phyloP scores from a whole-genome alignment of 306 rosid species.

The Malus sieversii region DNA sequence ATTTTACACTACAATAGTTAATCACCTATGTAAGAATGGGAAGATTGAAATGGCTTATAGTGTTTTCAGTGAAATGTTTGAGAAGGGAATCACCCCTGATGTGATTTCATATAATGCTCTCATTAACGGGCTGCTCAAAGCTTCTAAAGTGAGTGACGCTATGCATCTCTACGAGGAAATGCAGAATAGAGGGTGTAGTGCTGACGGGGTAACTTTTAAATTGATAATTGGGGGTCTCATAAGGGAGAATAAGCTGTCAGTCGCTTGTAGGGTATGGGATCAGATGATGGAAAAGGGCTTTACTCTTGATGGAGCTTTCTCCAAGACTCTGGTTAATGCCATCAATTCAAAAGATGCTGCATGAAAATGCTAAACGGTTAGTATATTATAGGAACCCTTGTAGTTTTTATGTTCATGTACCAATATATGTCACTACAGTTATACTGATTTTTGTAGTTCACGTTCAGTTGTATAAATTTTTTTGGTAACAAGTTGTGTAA shows the following conservation, averaged over 20 bases:
- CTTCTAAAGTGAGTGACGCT: constrained; percentile 55
- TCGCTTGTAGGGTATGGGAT: constrained; percentile 83
- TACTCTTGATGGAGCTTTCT: constrained; percentile 58
- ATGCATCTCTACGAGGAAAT: constrained; percentile 67
- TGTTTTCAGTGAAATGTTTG: constrained; percentile 62
- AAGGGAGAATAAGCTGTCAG: constrained; percentile 43
- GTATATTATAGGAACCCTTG: neutral
- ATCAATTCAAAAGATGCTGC: constrained; percentile 40
- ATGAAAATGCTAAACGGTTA: constrained; percentile 17
- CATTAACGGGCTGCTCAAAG: constrained; percentile 74
- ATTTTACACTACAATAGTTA: constrained; percentile 59
- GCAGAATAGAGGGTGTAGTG: constrained; percentile 51
- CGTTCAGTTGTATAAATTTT: too few species aligned
- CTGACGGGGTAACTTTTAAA: constrained; percentile 80
- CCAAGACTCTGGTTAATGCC: constrained; percentile 56
- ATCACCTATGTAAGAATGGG: constrained; percentile 60
- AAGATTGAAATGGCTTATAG: constrained; percentile 51
- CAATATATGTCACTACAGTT: neutral
- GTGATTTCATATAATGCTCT: constrained; percentile 81
- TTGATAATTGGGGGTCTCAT: constrained; percentile 78
- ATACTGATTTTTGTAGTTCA: neutral
- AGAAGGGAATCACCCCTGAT: constrained; percentile 63
- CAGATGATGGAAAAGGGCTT: constrained; percentile 96
- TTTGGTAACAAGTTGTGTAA: neutral
- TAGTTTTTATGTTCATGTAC: constrained; percentile 1